These are phyloP conservation scores for Cercospora sp. DNA, from an alignment of 2,329 filamentous ascomycete species.

Conservation along the genomic window DNA sequence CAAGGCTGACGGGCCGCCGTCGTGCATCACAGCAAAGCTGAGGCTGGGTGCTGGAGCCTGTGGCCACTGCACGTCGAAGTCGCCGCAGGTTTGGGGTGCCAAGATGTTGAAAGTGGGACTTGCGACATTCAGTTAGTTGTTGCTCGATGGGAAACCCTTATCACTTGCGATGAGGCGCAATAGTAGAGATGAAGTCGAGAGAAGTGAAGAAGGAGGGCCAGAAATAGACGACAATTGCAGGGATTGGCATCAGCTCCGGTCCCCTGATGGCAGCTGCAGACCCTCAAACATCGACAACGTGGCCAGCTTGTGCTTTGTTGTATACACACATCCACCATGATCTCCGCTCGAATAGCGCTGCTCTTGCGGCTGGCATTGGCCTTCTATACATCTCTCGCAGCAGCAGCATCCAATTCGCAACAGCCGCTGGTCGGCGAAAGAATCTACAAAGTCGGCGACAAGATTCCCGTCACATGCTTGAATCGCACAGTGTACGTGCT, in stretches of 20 bases:
- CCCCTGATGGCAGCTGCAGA: constrained; percentile 2
- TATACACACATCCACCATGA: not conserved
- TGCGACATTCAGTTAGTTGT: not conserved
- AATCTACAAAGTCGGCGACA: constrained; percentile 51
- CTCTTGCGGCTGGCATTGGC: constrained; percentile 33
- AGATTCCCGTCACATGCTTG: constrained; percentile 54
- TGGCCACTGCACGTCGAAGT: not conserved
- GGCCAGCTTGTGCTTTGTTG: not conserved
- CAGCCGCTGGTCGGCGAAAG: constrained; percentile 42
- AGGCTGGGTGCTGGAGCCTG: not conserved
- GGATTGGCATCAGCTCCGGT: not conserved
- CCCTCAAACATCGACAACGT: not conserved
- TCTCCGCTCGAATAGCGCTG: constrained; percentile 28
- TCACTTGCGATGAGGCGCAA: no score
- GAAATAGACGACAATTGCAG: not conserved
- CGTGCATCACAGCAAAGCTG: not conserved
- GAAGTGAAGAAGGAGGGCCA: not conserved
- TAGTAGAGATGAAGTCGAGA: not conserved
- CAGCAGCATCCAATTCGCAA: constrained; percentile 44
- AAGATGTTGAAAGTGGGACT: not conserved
- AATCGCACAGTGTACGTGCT: constrained; percentile 52
- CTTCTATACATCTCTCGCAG: constrained; percentile 41
- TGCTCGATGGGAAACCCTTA: no score
- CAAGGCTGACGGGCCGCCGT: not conserved
- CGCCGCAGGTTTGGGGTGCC: not conserved